Percentiles rank a stretch among this genome's conserved stretches.
Conservation (phyloP, 345 rosid genomes). For the Abelmoschus esculentus region DNA sequence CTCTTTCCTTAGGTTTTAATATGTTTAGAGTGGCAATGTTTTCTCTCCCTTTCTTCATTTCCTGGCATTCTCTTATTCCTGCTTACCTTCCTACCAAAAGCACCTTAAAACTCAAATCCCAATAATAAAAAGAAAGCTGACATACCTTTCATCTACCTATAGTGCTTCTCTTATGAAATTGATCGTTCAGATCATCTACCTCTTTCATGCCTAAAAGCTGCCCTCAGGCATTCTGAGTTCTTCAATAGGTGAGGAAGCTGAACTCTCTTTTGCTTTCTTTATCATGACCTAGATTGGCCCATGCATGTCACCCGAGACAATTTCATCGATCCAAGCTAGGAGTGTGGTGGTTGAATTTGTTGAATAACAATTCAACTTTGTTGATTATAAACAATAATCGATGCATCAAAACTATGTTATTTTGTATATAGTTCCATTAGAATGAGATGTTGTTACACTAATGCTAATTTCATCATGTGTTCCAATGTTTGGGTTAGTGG, state of each 20-base stretch:
- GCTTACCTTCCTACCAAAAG: neutral
- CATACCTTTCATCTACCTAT: neutral
- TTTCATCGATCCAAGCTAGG: neutral
- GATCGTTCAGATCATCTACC: neutral
- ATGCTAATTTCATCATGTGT: neutral
- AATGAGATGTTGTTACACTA: neutral
- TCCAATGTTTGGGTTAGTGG: neutral
- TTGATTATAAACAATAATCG: conserved; percentile 3
- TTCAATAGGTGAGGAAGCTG: neutral
- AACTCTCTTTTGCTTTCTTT: neutral
- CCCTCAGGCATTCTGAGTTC: neutral
- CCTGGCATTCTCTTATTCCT: neutral
- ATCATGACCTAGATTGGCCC: neutral
- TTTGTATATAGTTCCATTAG: neutral
- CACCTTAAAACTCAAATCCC: neutral
- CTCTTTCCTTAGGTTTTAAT: neutral
- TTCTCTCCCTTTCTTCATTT: neutral
- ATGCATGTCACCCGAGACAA: neutral
- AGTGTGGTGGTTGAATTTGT: neutral
- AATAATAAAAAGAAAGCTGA: neutral
- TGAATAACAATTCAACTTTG: neutral
- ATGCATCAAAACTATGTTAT: neutral
- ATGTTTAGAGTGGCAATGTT: neutral
- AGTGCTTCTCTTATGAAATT: neutral
- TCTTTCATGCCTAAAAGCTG: neutral